Percentiles rank a stretch among this genome's conserved stretches.
phyloP scores from a whole-genome alignment of 768 basidiomycete genomes.

The Coprinopsis sp. region DNA sequence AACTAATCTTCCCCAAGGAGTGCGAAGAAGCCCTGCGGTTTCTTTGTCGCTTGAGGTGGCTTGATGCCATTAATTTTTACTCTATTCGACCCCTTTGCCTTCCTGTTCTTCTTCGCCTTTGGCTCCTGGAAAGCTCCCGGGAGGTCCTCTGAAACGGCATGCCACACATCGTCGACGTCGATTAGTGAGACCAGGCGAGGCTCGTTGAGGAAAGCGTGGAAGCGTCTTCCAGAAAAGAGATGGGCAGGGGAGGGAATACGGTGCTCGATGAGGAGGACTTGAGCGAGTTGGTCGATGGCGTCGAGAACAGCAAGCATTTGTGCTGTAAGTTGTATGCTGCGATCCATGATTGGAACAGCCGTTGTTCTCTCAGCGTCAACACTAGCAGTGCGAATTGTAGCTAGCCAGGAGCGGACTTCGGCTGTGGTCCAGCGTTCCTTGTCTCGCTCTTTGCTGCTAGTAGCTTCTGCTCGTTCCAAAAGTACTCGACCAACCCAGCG shows the following conservation, averaged over 20 bases:
- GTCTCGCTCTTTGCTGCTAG: constrained; percentile 51
- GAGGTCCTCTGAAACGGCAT: constrained; percentile 43
- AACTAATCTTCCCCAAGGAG: no score
- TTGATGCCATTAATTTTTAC: not conserved
- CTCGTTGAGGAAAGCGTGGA: constrained; percentile 51
- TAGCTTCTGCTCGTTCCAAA: constrained; percentile 47
- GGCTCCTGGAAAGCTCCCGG: constrained; percentile 46
- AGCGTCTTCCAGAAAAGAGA: constrained; percentile 52
- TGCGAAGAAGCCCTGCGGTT: constrained; percentile 7
- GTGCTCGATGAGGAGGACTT: constrained; percentile 54
- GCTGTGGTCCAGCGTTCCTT: constrained; percentile 64
- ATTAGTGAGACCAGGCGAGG: constrained; percentile 15
- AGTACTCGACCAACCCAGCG: constrained; percentile 58
- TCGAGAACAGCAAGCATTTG: constrained; percentile 60
- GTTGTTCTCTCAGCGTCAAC: constrained; percentile 12
- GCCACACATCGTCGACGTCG: constrained; percentile 37
- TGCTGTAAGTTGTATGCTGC: constrained; percentile 64
- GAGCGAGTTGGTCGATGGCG: constrained; percentile 53
- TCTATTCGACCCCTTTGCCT: constrained; percentile 12
- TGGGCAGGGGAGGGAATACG: constrained; percentile 41
- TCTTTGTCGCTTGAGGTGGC: not conserved
- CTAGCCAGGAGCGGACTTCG: constrained; percentile 59
- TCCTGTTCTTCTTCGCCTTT: constrained; percentile 33
- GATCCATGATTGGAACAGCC: constrained; percentile 35
- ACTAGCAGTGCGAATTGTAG: constrained; percentile 33